Base-by-base conservation (phyloP, 495 filamentous ascomycete genomes). In the Xanthoparmelia taractica region DNA sequence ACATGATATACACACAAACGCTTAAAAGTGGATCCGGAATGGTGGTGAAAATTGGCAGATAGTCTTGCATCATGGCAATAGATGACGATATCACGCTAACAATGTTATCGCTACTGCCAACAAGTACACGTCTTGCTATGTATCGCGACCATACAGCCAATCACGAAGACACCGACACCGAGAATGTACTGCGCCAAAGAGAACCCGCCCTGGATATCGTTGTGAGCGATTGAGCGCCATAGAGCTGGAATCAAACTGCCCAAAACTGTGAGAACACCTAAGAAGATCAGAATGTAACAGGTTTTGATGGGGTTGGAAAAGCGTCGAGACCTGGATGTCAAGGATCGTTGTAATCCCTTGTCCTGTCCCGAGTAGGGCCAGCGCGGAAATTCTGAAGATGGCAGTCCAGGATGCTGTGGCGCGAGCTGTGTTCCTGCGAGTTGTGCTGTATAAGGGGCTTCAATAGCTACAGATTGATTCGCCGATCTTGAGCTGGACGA, bases 111-210 rank as follows among this genome's bases (percentile, higher is more conserved):
- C 20, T 45, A 45, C 41, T 45, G 41, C 57, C 57, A 59, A 11
- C 57, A 59, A 2, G 57, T 59, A 59, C 57, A 59, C 5, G 57
- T 59, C 23, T 23, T 18, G 25, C 47, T 57, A 31, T 63, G 60
- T 27, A 63, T 63, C 8, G 50, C 60, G 13, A 57, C 23, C 7
- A 40, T 41, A 31, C 43, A 56, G 8, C 47, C 60, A 43, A 63
- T 25, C 11, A 57, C 25, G 15, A 63, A 63, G 11, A 63, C 60
- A 31, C 60, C 60, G 29, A 63, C 60, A 13, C 23, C 50, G 33
- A 63, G 60, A 18, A 63, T 57, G 27, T 63, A 63, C 27, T 63
- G 60, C 11, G 60, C 60, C n/a, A 63, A 25, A 11, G 60, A 63
- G 33, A 63, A 63, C 20, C 60, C 60, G n/a, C 60, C 47, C 2